A percentile compares a stretch with the other conserved stretches of the same genome.
These are phyloP conservation scores for Triticum urartu DNA, from an alignment of 176 grass and related monocot species.

Conservation along the genomic window DNA sequence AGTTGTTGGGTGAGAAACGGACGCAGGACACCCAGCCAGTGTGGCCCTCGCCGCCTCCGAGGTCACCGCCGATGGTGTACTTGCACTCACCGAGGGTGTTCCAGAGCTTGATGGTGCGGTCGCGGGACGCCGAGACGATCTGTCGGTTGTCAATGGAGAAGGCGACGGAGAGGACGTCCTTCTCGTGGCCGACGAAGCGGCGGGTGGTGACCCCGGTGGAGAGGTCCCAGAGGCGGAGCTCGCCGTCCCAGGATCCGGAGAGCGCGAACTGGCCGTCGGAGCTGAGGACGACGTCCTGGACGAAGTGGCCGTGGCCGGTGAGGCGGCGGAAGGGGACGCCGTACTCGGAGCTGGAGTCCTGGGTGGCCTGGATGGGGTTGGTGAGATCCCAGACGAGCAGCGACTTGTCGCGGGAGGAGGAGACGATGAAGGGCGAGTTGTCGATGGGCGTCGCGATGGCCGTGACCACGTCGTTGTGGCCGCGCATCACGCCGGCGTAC, in stretches of 20 bases:
- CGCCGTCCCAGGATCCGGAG: constrained; percentile 88
- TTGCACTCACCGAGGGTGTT: constrained; percentile 98
- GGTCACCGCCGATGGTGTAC: constrained; percentile 72
- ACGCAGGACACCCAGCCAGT: constrained; percentile 82
- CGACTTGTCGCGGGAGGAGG: constrained; percentile 95
- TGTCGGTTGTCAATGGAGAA: constrained; percentile 94
- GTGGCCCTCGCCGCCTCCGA: constrained; percentile 67
- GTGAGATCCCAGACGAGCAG: constrained; percentile 81
- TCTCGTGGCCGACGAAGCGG: constrained; percentile 76
- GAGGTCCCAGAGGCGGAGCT: constrained; percentile 90
- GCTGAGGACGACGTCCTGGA: constrained; percentile 87
- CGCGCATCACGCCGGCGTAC: constrained; percentile 69
- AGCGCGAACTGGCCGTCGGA: constrained; percentile 85
- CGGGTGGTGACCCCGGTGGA: constrained; percentile 62
- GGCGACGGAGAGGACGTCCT: constrained; percentile 91
- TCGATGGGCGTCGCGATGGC: constrained; percentile 82
- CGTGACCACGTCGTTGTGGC: constrained; percentile 76
- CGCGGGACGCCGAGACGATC: constrained; percentile 88
- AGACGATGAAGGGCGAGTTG: constrained; percentile 75
- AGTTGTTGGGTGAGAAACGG: constrained; percentile 67
- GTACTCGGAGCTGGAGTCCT: constrained; percentile 39
- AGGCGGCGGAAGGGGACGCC: constrained; percentile 83
- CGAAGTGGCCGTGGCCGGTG: constrained; percentile 86
- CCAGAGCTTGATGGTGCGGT: constrained; percentile 93
- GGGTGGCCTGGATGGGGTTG: constrained; percentile 40